Evolutionary conservation across 371 early-diverging fungal genomes (phyloP), one percentile per base, ranked within the genome.

Genomic region (Haplosporangium sp.): DNA sequence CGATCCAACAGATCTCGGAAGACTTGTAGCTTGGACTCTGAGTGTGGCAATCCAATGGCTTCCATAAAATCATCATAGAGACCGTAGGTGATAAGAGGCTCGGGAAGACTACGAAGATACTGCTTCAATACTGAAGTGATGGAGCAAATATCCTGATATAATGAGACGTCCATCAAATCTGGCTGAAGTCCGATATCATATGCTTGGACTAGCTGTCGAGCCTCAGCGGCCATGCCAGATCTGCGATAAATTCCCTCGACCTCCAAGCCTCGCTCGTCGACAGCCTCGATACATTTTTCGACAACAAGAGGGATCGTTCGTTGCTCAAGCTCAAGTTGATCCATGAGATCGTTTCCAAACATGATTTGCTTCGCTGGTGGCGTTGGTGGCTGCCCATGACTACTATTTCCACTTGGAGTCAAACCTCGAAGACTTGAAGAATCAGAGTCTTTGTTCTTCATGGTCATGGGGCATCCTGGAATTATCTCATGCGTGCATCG

Each of bases 61-160:
- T 90, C 88, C 56, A 96, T 88, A 82, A 97, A 96, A 47, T 92
- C 76, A 5, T 85, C 76, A 76, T 96, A 93, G 3, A 95, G 85
- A 52, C 91, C 90, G 75, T 83, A 93, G 0, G 97, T 96, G 64
- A 99, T 77, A 38, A 99, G 74, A 1, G 99, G 99, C 64, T 96
- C 92, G 0, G 98, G 97, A 79, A 98, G 66, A 48, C 95, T 95
- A 53, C 99, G 90, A 61, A 99, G 89, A 67, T 96, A 99, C 77
- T 96, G 97, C 81, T 97, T 98, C 67, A 99, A 84, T 19, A 99
- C 90, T 67, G 97, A 96, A 4, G 99, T 97, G 17, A 97, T 88
- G 17, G 92, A 88, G 60, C 90, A 88, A 58, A 93, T 91, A 73
- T 91, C 92, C 72, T 88, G 88, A 64, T 87, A 84, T 35, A 85